Evolutionary conservation across 2,329 filamentous ascomycete species (phyloP).

Genomic region (Phialemonium atrogriseum): DNA sequence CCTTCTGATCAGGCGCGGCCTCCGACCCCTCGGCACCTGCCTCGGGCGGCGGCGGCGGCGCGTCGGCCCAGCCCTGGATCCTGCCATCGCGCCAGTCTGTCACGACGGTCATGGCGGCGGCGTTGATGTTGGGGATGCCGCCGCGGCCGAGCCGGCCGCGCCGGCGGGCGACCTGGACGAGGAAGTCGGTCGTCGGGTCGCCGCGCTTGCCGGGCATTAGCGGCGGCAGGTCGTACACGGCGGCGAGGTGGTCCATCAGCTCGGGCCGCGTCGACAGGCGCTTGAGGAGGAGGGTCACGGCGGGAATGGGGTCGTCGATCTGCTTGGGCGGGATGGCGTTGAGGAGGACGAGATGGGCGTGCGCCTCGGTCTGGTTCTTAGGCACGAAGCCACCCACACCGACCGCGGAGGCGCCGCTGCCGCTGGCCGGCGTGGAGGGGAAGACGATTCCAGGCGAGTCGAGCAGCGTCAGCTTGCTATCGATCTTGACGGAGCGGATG

Average conservation of each 20-base stretch:
- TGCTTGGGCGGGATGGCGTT: slow-evolving; percentile 91
- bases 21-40: slow-evolving; percentile 30
- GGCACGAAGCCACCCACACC: slow-evolving; percentile 40
- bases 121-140: slow-evolving; percentile 79
- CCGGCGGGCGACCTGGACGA: slow-evolving; percentile 92
- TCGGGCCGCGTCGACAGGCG: slow-evolving; percentile 66
- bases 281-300: slow-evolving; percentile 75
- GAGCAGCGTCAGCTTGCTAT: slow-evolving; percentile 87
- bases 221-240: slow-evolving; percentile 77
- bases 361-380: slow-evolving; percentile 61
- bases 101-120: slow-evolving; percentile 86
- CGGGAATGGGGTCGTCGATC: slow-evolving; percentile 85
- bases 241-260: slow-evolving; percentile 69
- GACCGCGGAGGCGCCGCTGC: slow-evolving; percentile 20
- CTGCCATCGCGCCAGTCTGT: slow-evolving; percentile 96
- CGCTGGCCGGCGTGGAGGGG: slow-evolving; percentile 51
- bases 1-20: slow-evolving; percentile 59
- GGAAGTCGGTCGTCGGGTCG: slow-evolving; percentile 80
- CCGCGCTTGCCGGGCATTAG: slow-evolving; percentile 60
- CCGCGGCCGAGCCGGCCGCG: slow-evolving; percentile 81
- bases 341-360: slow-evolving; percentile 77
- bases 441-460: slow-evolving; percentile 95
- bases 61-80: slow-evolving; percentile 85
- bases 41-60: slow-evolving; percentile 43
- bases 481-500: slow-evolving; percentile 84